phyloP scores from a whole-genome alignment of 805 yeast genomes.

The Zygosaccharomyces rouxii region DNA sequence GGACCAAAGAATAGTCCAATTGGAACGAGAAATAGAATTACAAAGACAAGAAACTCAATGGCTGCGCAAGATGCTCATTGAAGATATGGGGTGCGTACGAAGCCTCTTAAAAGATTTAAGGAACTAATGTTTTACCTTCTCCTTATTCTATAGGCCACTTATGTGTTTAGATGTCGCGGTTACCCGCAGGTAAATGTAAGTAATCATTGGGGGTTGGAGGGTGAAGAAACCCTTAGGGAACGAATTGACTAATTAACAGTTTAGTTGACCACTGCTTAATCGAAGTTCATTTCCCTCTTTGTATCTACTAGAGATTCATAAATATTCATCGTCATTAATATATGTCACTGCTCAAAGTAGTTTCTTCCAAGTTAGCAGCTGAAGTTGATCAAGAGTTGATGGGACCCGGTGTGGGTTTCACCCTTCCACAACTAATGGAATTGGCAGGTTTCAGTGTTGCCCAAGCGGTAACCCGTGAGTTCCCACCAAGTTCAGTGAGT shows the following conservation, averaged over 20 bases:
- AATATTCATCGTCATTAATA: not conserved
- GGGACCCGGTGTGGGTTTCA: slow-evolving; percentile 58
- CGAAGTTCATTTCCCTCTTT: too few species aligned
- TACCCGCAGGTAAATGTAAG: slow-evolving; percentile 9
- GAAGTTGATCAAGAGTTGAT: slow-evolving; percentile 79
- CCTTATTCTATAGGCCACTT: not conserved
- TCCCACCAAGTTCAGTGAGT: slow-evolving; percentile 44
- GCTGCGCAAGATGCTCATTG: slow-evolving; percentile 35
- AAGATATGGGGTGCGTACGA: slow-evolving; percentile 36
- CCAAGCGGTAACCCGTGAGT: slow-evolving; percentile 66
- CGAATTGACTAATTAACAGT: not conserved
- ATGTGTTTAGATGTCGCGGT: slow-evolving; percentile 1
- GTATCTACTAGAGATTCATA: too few species aligned
- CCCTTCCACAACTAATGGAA: slow-evolving; percentile 62
- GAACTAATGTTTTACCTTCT: slow-evolving; percentile 9
- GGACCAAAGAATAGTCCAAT: slow-evolving; percentile 28
- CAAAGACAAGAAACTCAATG: slow-evolving; percentile 35
- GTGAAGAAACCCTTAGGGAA: slow-evolving; percentile 6
- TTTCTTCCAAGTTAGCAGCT: slow-evolving; percentile 57
- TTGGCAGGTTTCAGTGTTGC: slow-evolving; percentile 95
- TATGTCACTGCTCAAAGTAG: slow-evolving; percentile 37
- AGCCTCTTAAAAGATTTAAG: slow-evolving; percentile 28
- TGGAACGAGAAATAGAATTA: slow-evolving; percentile 32
- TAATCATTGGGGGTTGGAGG: not conserved
- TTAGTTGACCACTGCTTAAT: too few species aligned